Base-by-base conservation (phyloP, 805 yeast species). In the Wickerhamomyces silvicola region DNA sequence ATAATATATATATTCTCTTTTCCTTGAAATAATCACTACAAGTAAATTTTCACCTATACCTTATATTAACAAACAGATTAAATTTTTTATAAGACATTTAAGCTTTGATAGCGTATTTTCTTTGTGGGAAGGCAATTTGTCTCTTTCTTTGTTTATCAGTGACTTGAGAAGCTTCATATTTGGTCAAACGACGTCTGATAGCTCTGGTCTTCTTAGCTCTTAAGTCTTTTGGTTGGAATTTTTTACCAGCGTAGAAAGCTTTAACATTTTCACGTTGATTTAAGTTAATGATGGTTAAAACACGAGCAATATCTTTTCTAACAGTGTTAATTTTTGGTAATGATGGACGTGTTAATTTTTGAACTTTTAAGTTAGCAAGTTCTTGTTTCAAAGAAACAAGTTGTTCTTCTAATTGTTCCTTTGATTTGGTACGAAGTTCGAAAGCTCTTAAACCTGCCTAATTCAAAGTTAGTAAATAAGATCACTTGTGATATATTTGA, bases 161-260 rank as follows among this genome's bases (percentile, higher is more conserved):
- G 66, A 71, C 68, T 66, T 72, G 71, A 57, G 75, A 61, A 65
- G 84, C 80, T 75, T 92, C 96, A 69, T 69, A 68, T 63, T 81
- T 75, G 68, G 97, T 78, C 64, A 92, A 78, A 64, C 80, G 78
- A 79, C 97, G 84, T 84, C 98, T 90, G 72, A 90, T 72, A 69
- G 98, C 97, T 81, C 97, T 90, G 72, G 99, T 92, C 83, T 92
- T 85, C 90, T 92, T 92, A 59, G 87, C 95, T 77, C 97, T 90
- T 74, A 92, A 79, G 68, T 88, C 97, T 78, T 90, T 88, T 77
- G 98, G 97, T 68, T 78, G 75, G 81, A 78, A 83, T 74, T 86
- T 88, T 81, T 84, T 81, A 68, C 87, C 92, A 54, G 78, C 77
- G 90, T 88, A 88, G 78, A 84, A 81, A 64, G 81, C 92, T 72